Percentiles rank a stretch among this genome's conserved stretches.
These are phyloP conservation scores for Anisodus acutangulus DNA, from an alignment of 257 asterid species.

Conservation along the genomic window DNA sequence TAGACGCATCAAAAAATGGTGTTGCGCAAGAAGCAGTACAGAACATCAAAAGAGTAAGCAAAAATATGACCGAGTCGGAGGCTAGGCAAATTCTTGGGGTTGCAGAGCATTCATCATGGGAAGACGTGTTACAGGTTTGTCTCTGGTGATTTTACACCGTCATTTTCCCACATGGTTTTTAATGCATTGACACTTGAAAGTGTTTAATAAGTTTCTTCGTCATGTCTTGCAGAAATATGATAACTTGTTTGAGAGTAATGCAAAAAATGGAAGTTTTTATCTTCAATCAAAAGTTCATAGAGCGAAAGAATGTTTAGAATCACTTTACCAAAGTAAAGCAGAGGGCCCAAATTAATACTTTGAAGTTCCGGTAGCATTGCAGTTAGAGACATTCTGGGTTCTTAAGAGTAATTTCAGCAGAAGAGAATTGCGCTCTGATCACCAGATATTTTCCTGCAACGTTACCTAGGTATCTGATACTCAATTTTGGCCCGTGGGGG, in stretches of 20 bases:
- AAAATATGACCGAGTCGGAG: conserved; percentile 71
- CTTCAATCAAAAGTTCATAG: conserved; percentile 72
- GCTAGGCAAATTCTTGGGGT: conserved; percentile 84
- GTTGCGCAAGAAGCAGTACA: conserved; percentile 78
- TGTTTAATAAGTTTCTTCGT: neutral
- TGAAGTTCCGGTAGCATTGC: neutral
- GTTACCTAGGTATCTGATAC: neutral
- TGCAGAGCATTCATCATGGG: conserved; percentile 70
- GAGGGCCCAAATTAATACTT: conserved; percentile 27
- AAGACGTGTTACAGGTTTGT: conserved; percentile 66
- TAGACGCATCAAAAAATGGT: conserved; percentile 77
- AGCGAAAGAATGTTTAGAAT: conserved; percentile 75
- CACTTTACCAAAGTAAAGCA: conserved; percentile 47
- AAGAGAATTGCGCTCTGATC: neutral
- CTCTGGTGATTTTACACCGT: neutral
- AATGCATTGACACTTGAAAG: neutral
- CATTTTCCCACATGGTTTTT: neutral
- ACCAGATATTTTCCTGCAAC: neutral
- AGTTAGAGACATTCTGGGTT: neutral
- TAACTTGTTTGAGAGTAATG: conserved; percentile 63
- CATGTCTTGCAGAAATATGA: conserved; percentile 55
- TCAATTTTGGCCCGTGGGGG: neutral
- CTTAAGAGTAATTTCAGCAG: neutral
- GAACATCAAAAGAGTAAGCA: conserved; percentile 57
- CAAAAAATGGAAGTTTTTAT: conserved; percentile 62